These are phyloP conservation scores for Acanthamoeba rhysodes DNA, from an alignment of 208 protist genomes.

Conservation along the genomic window DNA sequence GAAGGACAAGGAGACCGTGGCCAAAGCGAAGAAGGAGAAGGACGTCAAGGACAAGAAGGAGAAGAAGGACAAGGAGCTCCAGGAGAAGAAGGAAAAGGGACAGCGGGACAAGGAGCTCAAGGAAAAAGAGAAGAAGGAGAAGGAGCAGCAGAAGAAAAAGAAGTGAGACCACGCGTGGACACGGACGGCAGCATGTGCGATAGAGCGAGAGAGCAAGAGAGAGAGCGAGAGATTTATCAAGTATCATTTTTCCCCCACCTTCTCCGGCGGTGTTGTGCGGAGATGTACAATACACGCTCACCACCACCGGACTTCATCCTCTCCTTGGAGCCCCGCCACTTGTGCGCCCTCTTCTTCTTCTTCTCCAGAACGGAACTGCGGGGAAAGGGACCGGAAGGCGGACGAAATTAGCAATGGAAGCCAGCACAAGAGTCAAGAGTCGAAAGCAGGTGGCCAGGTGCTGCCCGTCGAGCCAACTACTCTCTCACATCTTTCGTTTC, in stretches of 20 bases:
- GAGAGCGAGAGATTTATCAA: background rate
- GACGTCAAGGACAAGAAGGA: background rate
- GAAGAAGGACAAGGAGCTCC: constrained; percentile 43
- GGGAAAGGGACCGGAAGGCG: background rate
- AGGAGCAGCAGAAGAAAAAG: background rate
- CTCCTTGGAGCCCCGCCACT: background rate
- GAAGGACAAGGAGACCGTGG: background rate
- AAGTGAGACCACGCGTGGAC: background rate
- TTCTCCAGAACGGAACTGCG: too few species aligned
- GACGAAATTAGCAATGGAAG: constrained; percentile 3
- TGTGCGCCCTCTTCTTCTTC: background rate
- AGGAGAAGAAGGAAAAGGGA: constrained; percentile 1
- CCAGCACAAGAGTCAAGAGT: background rate
- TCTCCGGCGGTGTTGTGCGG: background rate
- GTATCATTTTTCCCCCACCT: background rate
- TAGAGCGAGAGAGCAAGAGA: background rate
- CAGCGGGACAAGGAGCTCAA: background rate
- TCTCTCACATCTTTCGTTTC: too few species aligned
- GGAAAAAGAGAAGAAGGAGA: background rate
- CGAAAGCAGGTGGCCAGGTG: background rate
- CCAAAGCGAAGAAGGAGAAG: constrained; percentile 21
- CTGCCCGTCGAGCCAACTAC: too few species aligned
- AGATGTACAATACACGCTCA: background rate
- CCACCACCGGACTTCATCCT: background rate
- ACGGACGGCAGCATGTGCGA: background rate